Evolutionary conservation across 345 rosid species (phyloP).

Genomic region (Clarkia xantiana): DNA sequence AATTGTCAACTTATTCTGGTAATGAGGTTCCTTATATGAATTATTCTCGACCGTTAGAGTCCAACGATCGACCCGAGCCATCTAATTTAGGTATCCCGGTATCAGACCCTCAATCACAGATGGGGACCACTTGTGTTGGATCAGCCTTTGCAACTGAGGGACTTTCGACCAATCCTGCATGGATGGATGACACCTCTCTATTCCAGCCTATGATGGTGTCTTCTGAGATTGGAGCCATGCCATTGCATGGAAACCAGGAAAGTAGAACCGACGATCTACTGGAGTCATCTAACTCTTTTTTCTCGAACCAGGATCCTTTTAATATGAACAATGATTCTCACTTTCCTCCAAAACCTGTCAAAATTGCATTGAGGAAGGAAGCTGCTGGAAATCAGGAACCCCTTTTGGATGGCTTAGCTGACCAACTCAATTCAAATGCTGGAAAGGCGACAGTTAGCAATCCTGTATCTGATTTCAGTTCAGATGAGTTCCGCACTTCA

Average conservation of each 20-base stretch:
- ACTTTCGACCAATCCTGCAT: conserved; percentile 16
- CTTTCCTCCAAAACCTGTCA: conserved; percentile 43
- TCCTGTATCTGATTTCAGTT: conserved; percentile 17
- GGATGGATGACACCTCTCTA: conserved; percentile 17
- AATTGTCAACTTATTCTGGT: conserved; percentile 6
- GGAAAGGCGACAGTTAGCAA: conserved; percentile 16
- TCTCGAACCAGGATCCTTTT: conserved; percentile 63
- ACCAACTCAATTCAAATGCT: conserved; percentile 14
- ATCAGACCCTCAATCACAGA: conserved; percentile 21
- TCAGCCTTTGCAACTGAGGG: conserved; percentile 17
- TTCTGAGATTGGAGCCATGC: conserved; percentile 15
- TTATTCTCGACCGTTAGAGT: conserved; percentile 18
- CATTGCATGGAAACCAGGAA: conserved; percentile 13
- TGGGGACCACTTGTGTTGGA: conserved; percentile 19
- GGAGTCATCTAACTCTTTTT: conserved; percentile 45
- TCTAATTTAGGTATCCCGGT: conserved; percentile 21
- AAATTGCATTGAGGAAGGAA: conserved; percentile 30
- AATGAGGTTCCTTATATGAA: conserved; percentile 15
- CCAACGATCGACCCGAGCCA: conserved; percentile 18
- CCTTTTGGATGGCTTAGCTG: conserved; percentile 19
- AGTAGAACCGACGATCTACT: conserved; percentile 17
- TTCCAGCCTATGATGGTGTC: conserved; percentile 18
- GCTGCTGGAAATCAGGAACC: conserved; percentile 23
- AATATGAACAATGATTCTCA: conserved; percentile 31
- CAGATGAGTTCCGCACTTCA: conserved; percentile 20